These are phyloP conservation scores for Yueomyces sp. DNA, from an alignment of 805 yeast species.

Conservation along the genomic window DNA sequence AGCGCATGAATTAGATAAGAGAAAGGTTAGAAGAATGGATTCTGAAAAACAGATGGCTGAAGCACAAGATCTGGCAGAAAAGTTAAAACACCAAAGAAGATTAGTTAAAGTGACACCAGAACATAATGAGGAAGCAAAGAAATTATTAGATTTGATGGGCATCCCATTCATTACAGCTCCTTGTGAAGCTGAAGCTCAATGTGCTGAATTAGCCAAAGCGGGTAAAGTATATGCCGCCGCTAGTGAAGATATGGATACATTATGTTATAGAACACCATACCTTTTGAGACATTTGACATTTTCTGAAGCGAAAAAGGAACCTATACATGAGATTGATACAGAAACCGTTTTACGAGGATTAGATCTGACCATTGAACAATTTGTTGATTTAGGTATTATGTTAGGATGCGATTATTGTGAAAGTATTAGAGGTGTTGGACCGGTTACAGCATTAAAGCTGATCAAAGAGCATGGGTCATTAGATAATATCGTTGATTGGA, in stretches of 20 bases:
- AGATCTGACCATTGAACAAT: slow-evolving; percentile 57
- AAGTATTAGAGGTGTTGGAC: slow-evolving; percentile 90
- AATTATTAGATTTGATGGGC: slow-evolving; percentile 77
- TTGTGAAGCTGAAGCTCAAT: slow-evolving; percentile 97
- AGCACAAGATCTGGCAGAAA: slow-evolving; percentile 65
- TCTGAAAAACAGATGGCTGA: slow-evolving; percentile 67
- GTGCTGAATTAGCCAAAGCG: slow-evolving; percentile 79
- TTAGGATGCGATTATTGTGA: slow-evolving; percentile 97
- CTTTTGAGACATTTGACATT: slow-evolving; percentile 83
- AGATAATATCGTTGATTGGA: slow-evolving; percentile 60
- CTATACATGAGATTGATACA: slow-evolving; percentile 72
- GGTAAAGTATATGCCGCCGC: slow-evolving; percentile 97
- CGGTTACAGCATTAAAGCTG: slow-evolving; percentile 81
- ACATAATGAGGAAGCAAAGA: slow-evolving; percentile 90
- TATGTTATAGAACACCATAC: slow-evolving; percentile 79
- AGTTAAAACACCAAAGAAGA: slow-evolving; percentile 61
- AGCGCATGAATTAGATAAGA: slow-evolving; percentile 83
- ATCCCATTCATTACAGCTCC: slow-evolving; percentile 91
- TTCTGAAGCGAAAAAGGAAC: slow-evolving; percentile 86
- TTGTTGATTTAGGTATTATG: slow-evolving; percentile 83
- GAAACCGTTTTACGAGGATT: slow-evolving; percentile 60
- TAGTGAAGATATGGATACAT: slow-evolving; percentile 96
- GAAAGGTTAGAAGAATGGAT: slow-evolving; percentile 67
- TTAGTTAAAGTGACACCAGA: slow-evolving; percentile 79
- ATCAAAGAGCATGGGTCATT: slow-evolving; percentile 74